phyloP scores from a whole-genome alignment of 805 yeast species.

The Wickerhamomyces bovis region DNA sequence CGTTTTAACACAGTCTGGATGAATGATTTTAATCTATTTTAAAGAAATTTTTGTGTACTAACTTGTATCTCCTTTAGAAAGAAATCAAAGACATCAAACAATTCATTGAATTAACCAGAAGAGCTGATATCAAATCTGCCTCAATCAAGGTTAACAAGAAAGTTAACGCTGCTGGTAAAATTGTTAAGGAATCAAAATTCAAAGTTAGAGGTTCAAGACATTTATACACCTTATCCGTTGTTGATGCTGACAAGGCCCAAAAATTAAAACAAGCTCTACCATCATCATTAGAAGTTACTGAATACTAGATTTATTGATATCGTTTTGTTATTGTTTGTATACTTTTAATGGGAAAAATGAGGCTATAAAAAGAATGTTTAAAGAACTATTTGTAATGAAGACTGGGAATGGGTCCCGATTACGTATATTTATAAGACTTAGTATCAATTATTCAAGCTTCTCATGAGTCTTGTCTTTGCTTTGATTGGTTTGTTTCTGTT shows the following conservation, averaged over 20 bases:
- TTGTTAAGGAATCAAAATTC: conserved; percentile 93
- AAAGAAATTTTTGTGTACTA: conserved; percentile 6
- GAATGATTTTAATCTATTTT: background rate
- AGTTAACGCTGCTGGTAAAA: conserved; percentile 75
- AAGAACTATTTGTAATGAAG: background rate
- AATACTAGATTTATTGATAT: conserved; percentile 27
- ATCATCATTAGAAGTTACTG: conserved; percentile 76
- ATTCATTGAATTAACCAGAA: conserved; percentile 93
- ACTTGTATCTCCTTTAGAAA: conserved; percentile 21
- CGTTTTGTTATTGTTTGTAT: conserved; percentile 9
- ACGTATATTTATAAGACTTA: too few species aligned
- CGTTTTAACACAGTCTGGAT: too few species aligned
- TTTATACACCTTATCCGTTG: conserved; percentile 92
- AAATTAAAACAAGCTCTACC: conserved; percentile 97
- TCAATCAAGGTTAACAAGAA: conserved; percentile 91
- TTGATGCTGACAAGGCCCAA: conserved; percentile 95
- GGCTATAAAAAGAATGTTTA: background rate
- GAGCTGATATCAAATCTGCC: conserved; percentile 91
- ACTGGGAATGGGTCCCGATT: too few species aligned
- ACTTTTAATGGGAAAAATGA: conserved; percentile 15
- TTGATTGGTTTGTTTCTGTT: conserved; percentile 8
- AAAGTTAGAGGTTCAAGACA: conserved; percentile 95
- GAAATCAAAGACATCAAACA: conserved; percentile 96
- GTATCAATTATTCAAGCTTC: background rate
- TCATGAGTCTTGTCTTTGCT: conserved; percentile 3